Evolutionary conservation across 2,329 filamentous ascomycete genomes (phyloP), one percentile per base, ranked within the genome.

Genomic region (Fusarium sp.): DNA sequence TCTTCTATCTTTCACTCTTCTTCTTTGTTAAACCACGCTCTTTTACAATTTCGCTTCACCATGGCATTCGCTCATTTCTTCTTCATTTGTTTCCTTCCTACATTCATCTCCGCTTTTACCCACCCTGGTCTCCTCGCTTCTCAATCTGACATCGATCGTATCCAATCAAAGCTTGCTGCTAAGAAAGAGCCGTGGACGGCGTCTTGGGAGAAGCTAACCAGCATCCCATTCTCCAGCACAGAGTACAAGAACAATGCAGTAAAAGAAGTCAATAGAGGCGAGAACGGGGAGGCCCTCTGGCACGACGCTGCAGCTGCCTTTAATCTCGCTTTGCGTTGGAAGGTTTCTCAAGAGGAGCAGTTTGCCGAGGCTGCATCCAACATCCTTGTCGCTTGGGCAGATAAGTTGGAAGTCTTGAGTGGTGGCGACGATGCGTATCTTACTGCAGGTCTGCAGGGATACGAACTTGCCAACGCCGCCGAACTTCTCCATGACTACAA

Each of bases 381-480:
- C 0, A 30, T 57, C 5, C 51, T 59, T 3, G 13, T 44, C 11
- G 51, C 56, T 12, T 59, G 56, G 56, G 51, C 56, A 11, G 51
- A 44, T 6, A 57, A 25, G 14, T 25, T 59, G 1, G 26, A 44
- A 8, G 9, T 37, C 12, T 16, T 59, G 11, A 57, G 39, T 5
- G 51, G 51, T 14, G 51, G 51, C 0, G 51, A 57, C 5, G 56
- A 59, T 2, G 51, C 28, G 4, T 59, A 75, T 57, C 79, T 85
- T 4, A 79, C 79, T 0, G 74, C 80, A 0, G 82, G 83, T 0
- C 65, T 85, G 3, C 82, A 85, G 34, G 83, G 83, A 0, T 84
- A 84, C 56, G 75, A 85, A 62, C 72, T 84, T 14, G 83, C 82
- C 18, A 85, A 85, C 48, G 82, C 80, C 0, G 83, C 77, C 0